Evolutionary conservation across 2,329 filamentous ascomycete genomes (phyloP).

Genomic region (Alternaria ventricosa): DNA sequence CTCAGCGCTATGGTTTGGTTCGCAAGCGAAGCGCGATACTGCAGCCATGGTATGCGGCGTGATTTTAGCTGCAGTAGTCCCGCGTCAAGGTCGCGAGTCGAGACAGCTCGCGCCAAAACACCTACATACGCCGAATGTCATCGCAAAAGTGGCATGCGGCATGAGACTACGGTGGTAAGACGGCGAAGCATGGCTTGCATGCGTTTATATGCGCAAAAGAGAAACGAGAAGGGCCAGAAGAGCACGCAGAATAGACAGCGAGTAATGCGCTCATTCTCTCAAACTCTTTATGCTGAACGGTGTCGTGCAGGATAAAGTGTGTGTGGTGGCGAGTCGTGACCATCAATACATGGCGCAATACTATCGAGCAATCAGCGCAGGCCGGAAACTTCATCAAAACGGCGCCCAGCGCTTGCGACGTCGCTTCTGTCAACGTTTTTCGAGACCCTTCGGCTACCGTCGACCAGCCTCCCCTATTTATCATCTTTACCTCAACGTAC

Average conservation of each 20-base stretch:
- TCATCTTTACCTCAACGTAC: conserved; percentile 3
- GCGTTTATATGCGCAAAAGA: not conserved
- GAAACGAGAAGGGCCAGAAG: not conserved
- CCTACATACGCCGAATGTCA: not conserved
- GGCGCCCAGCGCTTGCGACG: not conserved
- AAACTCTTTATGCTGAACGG: not conserved
- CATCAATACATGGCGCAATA: conserved; percentile 14
- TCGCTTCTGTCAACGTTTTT: not conserved
- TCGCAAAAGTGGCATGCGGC: not conserved
- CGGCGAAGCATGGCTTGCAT: not conserved
- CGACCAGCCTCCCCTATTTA: not conserved
- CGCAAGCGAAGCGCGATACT: conserved; percentile 8
- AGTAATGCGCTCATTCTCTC: conserved; percentile 7
- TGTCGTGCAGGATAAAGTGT: conserved; percentile 3
- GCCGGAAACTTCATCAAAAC: not conserved
- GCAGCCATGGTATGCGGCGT: conserved; percentile 5
- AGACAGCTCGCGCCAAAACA: conserved; percentile 7
- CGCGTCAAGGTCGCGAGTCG: conserved; percentile 9
- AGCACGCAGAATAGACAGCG: not conserved
- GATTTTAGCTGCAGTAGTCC: conserved; percentile 17
- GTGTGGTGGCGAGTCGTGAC: conserved; percentile 7
- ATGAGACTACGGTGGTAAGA: conserved; percentile 1
- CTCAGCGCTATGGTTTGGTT: conserved; percentile 11
- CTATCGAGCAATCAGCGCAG: not conserved
- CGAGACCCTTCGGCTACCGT: not conserved